These are phyloP conservation scores for Beauveria sp. DNA, from an alignment of 2,329 filamentous ascomycete genomes.

Conservation along the genomic window DNA sequence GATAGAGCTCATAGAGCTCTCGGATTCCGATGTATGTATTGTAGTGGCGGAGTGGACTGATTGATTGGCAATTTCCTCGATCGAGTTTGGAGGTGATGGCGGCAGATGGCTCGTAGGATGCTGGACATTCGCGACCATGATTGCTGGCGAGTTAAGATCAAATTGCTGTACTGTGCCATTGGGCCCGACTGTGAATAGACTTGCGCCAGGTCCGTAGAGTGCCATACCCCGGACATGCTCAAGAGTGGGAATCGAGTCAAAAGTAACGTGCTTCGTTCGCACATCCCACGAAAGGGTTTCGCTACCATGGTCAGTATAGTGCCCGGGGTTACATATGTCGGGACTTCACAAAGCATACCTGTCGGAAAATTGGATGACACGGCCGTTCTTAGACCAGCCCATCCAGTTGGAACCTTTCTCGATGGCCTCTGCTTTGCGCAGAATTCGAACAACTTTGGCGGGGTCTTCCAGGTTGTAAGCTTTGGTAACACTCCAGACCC, in stretches of 20 bases:
- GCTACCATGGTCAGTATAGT: conserved; percentile 39
- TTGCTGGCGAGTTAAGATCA: conserved; percentile 74
- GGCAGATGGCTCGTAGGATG: conserved; percentile 73
- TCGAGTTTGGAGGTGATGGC: conserved; percentile 73
- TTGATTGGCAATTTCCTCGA: conserved; percentile 60
- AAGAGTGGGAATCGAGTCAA: conserved; percentile 77
- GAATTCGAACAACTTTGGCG: conserved; percentile 80
- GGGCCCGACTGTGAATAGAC: conserved; percentile 80
- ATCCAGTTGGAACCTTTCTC: conserved; percentile 84
- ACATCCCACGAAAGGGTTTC: conserved; percentile 97
- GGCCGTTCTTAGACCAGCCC: conserved; percentile 96
- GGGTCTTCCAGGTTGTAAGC: conserved; percentile 61
- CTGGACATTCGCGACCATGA: conserved; percentile 80
- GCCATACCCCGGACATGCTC: conserved; percentile 75
- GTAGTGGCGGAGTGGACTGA: conserved; percentile 38
- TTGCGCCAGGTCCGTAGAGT: conserved; percentile 84
- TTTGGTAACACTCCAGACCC: conserved; percentile 96
- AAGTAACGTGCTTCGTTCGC: conserved; percentile 92
- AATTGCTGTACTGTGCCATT: conserved; percentile 93
- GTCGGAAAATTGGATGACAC: conserved; percentile 87
- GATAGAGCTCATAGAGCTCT: conserved; percentile 38
- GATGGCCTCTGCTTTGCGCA: conserved; percentile 71
- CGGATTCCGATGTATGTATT: conserved; percentile 45
- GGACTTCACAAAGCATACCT: conserved; percentile 53
- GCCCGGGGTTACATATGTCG: conserved; percentile 14